A percentile compares a stretch with the other conserved stretches of the same genome.
Evolutionary conservation across 768 basidiomycete species (phyloP).

Genomic region (Leccinum obscurum): DNA sequence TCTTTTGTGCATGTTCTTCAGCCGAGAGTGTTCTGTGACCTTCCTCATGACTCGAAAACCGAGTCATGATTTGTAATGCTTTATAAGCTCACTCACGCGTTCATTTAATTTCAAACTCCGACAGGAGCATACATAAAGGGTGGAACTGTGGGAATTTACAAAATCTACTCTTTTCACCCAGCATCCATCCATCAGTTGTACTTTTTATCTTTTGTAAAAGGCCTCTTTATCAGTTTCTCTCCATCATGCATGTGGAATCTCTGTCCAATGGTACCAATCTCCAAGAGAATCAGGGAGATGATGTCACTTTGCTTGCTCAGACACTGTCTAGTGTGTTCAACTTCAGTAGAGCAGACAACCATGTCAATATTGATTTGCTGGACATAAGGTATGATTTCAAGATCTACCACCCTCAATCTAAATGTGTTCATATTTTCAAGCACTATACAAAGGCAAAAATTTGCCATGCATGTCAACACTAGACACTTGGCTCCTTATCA

Average conservation of each 20-base stretch:
- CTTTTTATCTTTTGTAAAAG: not conserved
- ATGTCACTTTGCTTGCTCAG: not conserved
- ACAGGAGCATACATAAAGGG: conserved; percentile 9
- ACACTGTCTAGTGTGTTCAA: not conserved
- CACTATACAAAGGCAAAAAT: conserved; percentile 4
- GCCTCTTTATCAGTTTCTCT: not conserved
- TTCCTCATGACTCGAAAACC: not conserved
- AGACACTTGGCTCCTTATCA: conserved; percentile 13
- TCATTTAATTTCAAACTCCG: conserved; percentile 18
- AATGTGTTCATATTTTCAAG: not conserved
- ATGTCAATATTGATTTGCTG: not conserved
- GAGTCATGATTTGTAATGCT: not conserved
- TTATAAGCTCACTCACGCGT: conserved; percentile 6
- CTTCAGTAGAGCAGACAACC: not conserved
- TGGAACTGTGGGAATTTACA: not conserved
- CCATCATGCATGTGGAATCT: conserved; percentile 9
- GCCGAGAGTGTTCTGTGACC: not conserved
- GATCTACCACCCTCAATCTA: not conserved
- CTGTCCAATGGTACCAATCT: not conserved
- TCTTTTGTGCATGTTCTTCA: not conserved
- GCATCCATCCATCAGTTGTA: conserved; percentile 1
- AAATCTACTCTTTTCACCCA: not conserved
- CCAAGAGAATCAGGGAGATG: not conserved
- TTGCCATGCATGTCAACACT: conserved; percentile 21
- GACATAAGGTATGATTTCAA: conserved; percentile 5